A percentile compares a stretch with the other conserved stretches of the same genome.
Evolutionary conservation across 1,284 basidiomycete species (phyloP).

Genomic region (Heterobasidion annosum): DNA sequence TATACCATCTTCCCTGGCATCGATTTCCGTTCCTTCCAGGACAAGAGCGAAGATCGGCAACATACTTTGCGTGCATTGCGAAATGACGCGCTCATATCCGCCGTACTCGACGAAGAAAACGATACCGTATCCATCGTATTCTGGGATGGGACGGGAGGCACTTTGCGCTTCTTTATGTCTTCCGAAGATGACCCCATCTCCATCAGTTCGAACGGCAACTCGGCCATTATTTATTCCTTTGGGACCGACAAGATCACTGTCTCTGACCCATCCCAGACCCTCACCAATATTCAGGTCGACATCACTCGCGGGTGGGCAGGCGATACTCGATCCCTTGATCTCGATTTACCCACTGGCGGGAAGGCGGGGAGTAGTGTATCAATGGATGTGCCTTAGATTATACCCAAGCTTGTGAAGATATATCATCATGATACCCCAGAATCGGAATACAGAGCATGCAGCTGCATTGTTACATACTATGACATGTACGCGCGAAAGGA

Average conservation of each 20-base stretch:
- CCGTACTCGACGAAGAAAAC: slow-evolving; percentile 21
- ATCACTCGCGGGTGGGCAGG: no score
- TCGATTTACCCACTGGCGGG: no score
- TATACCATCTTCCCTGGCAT: slow-evolving; percentile 10
- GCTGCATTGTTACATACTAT: no score
- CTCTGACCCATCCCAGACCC: slow-evolving; percentile 46
- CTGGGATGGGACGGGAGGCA: slow-evolving; percentile 23
- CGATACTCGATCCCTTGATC: no score
- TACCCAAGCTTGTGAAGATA: no score
- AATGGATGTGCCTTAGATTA: no score
- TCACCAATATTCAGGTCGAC: slow-evolving; percentile 9
- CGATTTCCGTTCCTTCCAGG: slow-evolving; percentile 2
- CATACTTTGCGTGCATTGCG: slow-evolving; percentile 9
- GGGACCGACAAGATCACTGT: slow-evolving; percentile 35
- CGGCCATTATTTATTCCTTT: slow-evolving; percentile 34
- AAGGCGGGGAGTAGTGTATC: no score
- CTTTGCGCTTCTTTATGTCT: slow-evolving; percentile 10
- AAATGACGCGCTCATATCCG: slow-evolving; percentile 24
- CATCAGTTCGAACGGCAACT: slow-evolving; percentile 29
- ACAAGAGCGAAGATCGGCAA: slow-evolving; percentile 5
- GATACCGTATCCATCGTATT: slow-evolving; percentile 24
- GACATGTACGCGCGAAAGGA: no score
- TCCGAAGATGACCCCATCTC: slow-evolving; percentile 22
- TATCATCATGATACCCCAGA: no score
- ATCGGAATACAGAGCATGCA: no score